A percentile compares a stretch with the other conserved stretches of the same genome.
Conservation (phyloP, 2,329 filamentous ascomycete genomes). For the Colletotrichum falcatum region DNA sequence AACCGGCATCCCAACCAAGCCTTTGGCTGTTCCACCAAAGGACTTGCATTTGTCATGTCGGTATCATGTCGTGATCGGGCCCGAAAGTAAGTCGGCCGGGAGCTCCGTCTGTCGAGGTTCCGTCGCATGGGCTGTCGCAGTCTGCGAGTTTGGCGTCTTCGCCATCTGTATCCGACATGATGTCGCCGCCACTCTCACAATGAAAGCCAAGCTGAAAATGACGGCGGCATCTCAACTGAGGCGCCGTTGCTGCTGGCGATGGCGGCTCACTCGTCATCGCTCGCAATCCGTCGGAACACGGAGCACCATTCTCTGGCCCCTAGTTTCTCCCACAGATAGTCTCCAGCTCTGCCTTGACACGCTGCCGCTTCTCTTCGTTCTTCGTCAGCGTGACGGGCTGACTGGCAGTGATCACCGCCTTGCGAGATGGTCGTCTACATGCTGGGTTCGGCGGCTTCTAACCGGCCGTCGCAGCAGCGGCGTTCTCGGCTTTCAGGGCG, state of each 20-base stretch:
- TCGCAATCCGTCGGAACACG: background rate
- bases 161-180: background rate
- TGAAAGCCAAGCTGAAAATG: background rate
- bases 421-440: slow-evolving; percentile 18
- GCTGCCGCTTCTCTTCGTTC: background rate
- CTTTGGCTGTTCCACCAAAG: background rate
- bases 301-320: background rate
- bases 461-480: slow-evolving; percentile 54
- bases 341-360: slow-evolving; percentile 16
- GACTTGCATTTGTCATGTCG: background rate
- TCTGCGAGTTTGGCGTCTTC: background rate
- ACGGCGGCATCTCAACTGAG: background rate
- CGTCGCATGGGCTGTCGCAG: background rate
- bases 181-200: background rate
- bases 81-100: background rate
- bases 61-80: background rate
- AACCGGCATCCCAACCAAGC: background rate
- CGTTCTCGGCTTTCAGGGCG: slow-evolving; percentile 69
- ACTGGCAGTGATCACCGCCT: background rate
- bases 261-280: background rate
- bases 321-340: background rate
- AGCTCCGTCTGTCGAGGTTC: background rate
- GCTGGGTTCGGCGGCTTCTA: slow-evolving; percentile 29
- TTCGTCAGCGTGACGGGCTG: background rate
- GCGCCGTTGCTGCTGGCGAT: background rate